phyloP scores from a whole-genome alignment of 306 rosid genomes.

The Quercus dentata region DNA sequence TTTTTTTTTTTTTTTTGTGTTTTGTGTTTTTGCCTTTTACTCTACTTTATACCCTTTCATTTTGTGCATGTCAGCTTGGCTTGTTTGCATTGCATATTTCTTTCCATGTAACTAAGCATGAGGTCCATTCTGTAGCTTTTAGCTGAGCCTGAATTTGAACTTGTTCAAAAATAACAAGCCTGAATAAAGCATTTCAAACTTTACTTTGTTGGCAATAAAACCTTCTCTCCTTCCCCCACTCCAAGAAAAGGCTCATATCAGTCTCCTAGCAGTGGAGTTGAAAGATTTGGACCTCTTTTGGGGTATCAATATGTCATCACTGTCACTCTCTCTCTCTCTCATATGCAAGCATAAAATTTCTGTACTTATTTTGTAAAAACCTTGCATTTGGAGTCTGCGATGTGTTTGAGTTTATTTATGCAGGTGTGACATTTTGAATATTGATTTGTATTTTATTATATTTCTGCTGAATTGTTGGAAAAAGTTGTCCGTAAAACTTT shows the following conservation, averaged over 20 bases:
- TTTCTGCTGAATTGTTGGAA: slow-evolving; percentile 57
- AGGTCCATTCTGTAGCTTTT: neutral
- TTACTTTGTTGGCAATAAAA: neutral
- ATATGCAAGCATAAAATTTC: neutral
- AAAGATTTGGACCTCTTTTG: neutral
- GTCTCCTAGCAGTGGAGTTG: neutral
- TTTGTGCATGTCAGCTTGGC: neutral
- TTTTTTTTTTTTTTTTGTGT: neutral
- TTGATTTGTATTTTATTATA: slow-evolving; percentile 51
- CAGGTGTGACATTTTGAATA: slow-evolving; percentile 46
- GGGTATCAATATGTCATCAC: neutral
- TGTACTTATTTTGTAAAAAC: neutral
- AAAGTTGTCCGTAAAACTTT: slow-evolving; percentile 53
- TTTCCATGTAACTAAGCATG: neutral
- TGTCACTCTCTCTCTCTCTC: neutral
- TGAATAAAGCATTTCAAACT: neutral
- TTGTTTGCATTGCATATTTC: neutral
- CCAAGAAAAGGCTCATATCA: neutral
- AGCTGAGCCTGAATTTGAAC: neutral
- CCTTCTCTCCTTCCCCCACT: neutral
- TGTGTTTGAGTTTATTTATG: slow-evolving; percentile 36
- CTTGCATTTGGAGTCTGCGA: slow-evolving; percentile 28
- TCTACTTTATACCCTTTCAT: neutral
- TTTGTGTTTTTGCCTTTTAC: no score
- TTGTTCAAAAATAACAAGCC: neutral